Conservation (phyloP, 2,329 filamentous ascomycete genomes). For the Colletotrichum siamense region DNA sequence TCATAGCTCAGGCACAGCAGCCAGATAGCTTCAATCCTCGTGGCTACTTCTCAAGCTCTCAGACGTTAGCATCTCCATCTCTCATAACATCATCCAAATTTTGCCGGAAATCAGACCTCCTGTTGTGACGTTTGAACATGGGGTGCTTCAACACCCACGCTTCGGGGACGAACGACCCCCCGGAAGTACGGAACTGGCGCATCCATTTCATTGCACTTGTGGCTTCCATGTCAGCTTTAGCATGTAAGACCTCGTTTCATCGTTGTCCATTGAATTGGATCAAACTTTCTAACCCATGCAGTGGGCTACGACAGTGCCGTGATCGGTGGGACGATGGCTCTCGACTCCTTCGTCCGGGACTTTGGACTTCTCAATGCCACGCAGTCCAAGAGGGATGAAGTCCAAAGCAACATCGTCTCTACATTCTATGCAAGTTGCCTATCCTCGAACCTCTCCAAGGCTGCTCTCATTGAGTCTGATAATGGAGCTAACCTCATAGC, state of each 20-base stretch:
- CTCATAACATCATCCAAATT: neutral
- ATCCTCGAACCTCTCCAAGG: accelerated
- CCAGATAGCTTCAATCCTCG: neutral
- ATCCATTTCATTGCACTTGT: conserved; percentile 26
- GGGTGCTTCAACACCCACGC: conserved; percentile 16
- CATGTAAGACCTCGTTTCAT: conserved; percentile 1
- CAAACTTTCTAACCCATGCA: neutral
- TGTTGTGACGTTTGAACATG: neutral
- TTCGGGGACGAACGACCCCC: neutral
- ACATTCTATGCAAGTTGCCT: conserved; percentile 46
- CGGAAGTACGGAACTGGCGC: conserved; percentile 22
- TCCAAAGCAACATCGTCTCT: conserved; percentile 35
- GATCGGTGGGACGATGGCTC: neutral
- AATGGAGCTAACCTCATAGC: neutral
- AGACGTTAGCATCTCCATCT: accelerated
- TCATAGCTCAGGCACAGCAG: neutral
- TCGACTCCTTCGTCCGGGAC: neutral
- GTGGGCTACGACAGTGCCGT: neutral
- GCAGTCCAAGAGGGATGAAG: conserved; percentile 6
- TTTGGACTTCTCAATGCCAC: conserved; percentile 17
- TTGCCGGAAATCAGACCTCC: neutral
- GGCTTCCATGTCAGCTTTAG: conserved; percentile 28
- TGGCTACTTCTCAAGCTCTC: neutral
- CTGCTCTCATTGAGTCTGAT: neutral
- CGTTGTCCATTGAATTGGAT: accelerated